These are phyloP conservation scores for Hypoxylon sp. DNA, from an alignment of 2,329 filamentous ascomycete genomes.

Conservation along the genomic window DNA sequence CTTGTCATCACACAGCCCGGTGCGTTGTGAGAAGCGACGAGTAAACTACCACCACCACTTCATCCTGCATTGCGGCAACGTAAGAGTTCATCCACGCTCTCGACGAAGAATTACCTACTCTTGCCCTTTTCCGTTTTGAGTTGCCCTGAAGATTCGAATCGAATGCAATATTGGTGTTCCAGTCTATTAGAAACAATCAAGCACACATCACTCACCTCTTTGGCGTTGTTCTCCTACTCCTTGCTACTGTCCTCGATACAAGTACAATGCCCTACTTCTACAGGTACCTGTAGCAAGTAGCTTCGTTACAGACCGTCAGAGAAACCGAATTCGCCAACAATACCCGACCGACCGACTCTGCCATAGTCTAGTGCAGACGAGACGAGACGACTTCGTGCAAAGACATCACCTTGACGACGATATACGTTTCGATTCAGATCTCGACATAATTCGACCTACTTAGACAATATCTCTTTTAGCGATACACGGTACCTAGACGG, in stretches of 20 bases:
- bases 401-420: not conserved
- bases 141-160: constrained; percentile 8
- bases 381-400: constrained; percentile 12
- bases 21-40: constrained; percentile 37
- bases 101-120: constrained; percentile 6
- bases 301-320: constrained; percentile 26
- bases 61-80: constrained; percentile 43
- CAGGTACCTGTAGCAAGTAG: constrained; percentile 17
- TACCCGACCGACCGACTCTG: constrained; percentile 19
- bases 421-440: constrained; percentile 4
- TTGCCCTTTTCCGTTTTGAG: constrained; percentile 18
- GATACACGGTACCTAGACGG: not conserved
- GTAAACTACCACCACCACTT: constrained; percentile 36
- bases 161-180: constrained; percentile 8
- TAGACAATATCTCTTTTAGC: not conserved
- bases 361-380: constrained; percentile 5
- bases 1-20: constrained; percentile 42
- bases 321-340: constrained; percentile 15
- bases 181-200: constrained; percentile 7
- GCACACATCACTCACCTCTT: not conserved
- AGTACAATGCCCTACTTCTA: constrained; percentile 25
- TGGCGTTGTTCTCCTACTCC: not conserved
- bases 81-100: constrained; percentile 35
- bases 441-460: not conserved
- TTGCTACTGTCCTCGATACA: constrained; percentile 6